phyloP scores from a whole-genome alignment of 2,329 filamentous ascomycete species.

The Fusarium chuoi region DNA sequence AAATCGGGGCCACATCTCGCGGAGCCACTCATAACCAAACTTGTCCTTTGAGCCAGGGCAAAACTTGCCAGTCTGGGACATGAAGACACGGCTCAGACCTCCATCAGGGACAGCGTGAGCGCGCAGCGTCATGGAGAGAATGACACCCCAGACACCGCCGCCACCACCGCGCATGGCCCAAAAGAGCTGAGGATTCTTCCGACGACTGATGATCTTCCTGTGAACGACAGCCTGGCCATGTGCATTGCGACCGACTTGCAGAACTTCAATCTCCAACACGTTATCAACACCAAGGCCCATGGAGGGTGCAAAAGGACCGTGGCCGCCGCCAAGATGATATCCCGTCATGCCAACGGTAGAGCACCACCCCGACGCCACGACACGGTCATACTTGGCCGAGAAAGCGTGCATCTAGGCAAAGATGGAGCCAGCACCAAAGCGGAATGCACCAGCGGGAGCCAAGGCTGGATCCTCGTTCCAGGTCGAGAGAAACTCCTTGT shows the following conservation, averaged over 20 bases:
- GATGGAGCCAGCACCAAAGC: not conserved
- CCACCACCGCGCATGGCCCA: conserved; percentile 1
- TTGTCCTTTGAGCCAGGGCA: not conserved
- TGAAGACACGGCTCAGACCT: not conserved
- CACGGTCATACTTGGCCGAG: not conserved
- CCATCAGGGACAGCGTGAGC: not conserved
- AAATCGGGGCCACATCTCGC: not conserved
- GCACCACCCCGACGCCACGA: not conserved
- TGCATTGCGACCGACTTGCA: not conserved
- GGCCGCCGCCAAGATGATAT: conserved; percentile 1
- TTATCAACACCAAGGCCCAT: conserved; percentile 6
- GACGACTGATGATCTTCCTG: not conserved
- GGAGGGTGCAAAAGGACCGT: conserved; percentile 1
- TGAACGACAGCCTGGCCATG: not conserved
- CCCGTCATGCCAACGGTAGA: conserved; percentile 1
- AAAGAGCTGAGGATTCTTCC: not conserved
- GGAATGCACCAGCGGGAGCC: not conserved
- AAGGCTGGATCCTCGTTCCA: not conserved
- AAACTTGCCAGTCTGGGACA: not conserved
- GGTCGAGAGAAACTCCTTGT: not conserved
- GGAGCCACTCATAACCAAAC: not conserved
- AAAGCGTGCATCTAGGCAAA: conserved; percentile 1
- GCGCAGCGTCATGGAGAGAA: conserved; percentile 1
- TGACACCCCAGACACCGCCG: not conserved
- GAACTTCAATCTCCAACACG: not conserved